Percentiles rank a stretch among this genome's conserved stretches.
Conservation (phyloP, 192 early-diverging fungal genomes). For the Umbelopsis vinacea region DNA sequence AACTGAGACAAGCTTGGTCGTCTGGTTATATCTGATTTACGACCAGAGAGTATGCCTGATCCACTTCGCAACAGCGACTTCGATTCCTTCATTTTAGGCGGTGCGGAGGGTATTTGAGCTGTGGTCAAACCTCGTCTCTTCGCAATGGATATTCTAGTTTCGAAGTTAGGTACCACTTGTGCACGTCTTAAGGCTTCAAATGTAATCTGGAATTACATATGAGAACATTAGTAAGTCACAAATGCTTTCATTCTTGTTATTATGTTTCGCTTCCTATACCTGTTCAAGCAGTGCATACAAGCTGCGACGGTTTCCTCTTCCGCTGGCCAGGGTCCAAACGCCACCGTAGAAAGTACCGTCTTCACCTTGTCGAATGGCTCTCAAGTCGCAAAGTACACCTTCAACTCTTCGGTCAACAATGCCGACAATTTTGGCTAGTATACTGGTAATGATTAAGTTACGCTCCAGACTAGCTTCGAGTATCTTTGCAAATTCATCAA, state of each 20-base stretch:
- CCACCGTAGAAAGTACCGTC: slow-evolving; percentile 38
- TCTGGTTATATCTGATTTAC: slow-evolving; percentile 14
- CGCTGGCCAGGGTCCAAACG: slow-evolving; percentile 32
- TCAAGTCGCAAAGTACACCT: slow-evolving; percentile 44
- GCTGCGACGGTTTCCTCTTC: slow-evolving; percentile 31
- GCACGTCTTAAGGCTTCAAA: slow-evolving; percentile 45
- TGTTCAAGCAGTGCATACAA: slow-evolving; percentile 42
- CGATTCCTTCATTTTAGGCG: slow-evolving; percentile 6
- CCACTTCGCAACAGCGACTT: slow-evolving; percentile 2
- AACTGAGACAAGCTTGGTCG: slow-evolving; percentile 35
- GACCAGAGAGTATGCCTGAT: background rate
- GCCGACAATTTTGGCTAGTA: slow-evolving; percentile 53
- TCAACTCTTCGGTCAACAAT: slow-evolving; percentile 50
- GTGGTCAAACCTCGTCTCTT: slow-evolving; percentile 38
- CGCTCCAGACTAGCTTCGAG: slow-evolving; percentile 59
- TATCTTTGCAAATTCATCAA: slow-evolving; percentile 46
- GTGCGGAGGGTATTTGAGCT: slow-evolving; percentile 12
- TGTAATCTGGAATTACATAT: slow-evolving; percentile 18
- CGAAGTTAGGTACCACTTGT: slow-evolving; percentile 47
- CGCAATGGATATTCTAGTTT: slow-evolving; percentile 41
- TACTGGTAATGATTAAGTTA: slow-evolving; percentile 61
- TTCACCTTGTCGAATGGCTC: slow-evolving; percentile 37
- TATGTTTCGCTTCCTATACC: background rate
- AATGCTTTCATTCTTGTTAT: too few relatives aligned
- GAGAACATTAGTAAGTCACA: background rate